These are phyloP conservation scores for Colletotrichum kahawae DNA, from an alignment of 2,329 filamentous ascomycete species.

Conservation along the genomic window DNA sequence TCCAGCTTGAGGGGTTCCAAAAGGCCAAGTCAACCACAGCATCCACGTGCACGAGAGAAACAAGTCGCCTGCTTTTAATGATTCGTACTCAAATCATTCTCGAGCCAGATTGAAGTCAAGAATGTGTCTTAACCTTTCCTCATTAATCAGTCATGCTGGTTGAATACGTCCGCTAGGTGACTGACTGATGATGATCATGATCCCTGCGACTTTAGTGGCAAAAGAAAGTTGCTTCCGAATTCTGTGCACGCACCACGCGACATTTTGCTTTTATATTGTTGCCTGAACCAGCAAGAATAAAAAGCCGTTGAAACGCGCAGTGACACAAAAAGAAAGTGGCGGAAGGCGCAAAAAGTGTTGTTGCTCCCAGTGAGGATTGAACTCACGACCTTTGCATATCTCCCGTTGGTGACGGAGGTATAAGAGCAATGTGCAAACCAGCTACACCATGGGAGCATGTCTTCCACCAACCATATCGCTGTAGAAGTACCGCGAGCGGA, in stretches of 20 bases:
- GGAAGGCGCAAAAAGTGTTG: not conserved
- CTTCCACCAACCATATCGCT: not conserved
- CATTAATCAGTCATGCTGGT: not conserved
- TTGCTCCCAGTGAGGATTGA: conserved; percentile 33
- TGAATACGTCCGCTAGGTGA: not conserved
- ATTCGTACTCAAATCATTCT: not conserved
- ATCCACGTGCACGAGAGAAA: not conserved
- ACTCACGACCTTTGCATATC: conserved; percentile 36
- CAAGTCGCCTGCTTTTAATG: not conserved
- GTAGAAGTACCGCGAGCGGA: not conserved
- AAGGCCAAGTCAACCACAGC: not conserved
- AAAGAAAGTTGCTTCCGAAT: conserved; percentile 12
- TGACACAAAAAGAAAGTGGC: not conserved
- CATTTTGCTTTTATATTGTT: not conserved
- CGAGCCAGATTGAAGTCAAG: not conserved
- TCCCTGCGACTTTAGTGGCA: conserved; percentile 3
- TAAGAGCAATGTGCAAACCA: conserved; percentile 39
- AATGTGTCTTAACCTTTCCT: not conserved
- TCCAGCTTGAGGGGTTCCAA: not conserved
- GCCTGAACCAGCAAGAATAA: not conserved
- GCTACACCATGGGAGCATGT: conserved; percentile 33
- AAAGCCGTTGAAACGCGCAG: not conserved
- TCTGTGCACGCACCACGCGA: not conserved
- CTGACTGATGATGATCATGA: not conserved
- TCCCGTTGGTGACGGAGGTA: conserved; percentile 27